These are phyloP conservation scores for Penicillium robsamsonii DNA, from an alignment of 495 filamentous ascomycete species.

Conservation along the genomic window DNA sequence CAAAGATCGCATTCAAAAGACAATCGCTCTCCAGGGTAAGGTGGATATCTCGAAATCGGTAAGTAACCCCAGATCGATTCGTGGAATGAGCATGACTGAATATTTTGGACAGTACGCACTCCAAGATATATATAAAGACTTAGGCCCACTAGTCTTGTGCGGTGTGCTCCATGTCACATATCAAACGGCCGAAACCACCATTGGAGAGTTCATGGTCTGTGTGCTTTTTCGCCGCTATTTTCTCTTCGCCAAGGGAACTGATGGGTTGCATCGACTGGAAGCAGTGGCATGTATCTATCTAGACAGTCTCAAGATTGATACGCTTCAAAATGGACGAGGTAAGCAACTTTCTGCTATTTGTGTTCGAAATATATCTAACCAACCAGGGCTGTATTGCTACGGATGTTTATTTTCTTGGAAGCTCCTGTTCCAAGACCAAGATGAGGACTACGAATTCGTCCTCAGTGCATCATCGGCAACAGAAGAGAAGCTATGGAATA, in stretches of 20 bases:
- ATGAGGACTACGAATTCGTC: slow-evolving; percentile 79
- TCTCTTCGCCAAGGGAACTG: slow-evolving; percentile 66
- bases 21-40: slow-evolving; percentile 50
- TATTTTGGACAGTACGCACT: slow-evolving; percentile 33
- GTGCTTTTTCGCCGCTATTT: slow-evolving; percentile 82
- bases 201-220: slow-evolving; percentile 82
- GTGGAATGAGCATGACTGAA: slow-evolving; percentile 7
- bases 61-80: slow-evolving; percentile 15
- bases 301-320: slow-evolving; percentile 68
- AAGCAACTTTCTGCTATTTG: slow-evolving; percentile 15
- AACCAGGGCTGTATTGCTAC: slow-evolving; percentile 78
- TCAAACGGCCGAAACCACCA: slow-evolving; percentile 61
- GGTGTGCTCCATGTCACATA: slow-evolving; percentile 86
- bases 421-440: slow-evolving; percentile 74
- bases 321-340: slow-evolving; percentile 82
- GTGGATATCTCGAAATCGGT: slow-evolving; percentile 72
- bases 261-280: slow-evolving; percentile 60
- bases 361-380: not conserved
- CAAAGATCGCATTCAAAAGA: slow-evolving; percentile 50
- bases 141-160: slow-evolving; percentile 82
- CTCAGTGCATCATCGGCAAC: slow-evolving; percentile 81
- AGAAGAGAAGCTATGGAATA: slow-evolving; percentile 77
- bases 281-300: slow-evolving; percentile 75
- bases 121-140: slow-evolving; percentile 59
- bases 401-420: slow-evolving; percentile 91